A percentile compares a stretch with the other conserved stretches of the same genome.
Evolutionary conservation across 768 basidiomycete species (phyloP).

Genomic region (Lactarius quietus): DNA sequence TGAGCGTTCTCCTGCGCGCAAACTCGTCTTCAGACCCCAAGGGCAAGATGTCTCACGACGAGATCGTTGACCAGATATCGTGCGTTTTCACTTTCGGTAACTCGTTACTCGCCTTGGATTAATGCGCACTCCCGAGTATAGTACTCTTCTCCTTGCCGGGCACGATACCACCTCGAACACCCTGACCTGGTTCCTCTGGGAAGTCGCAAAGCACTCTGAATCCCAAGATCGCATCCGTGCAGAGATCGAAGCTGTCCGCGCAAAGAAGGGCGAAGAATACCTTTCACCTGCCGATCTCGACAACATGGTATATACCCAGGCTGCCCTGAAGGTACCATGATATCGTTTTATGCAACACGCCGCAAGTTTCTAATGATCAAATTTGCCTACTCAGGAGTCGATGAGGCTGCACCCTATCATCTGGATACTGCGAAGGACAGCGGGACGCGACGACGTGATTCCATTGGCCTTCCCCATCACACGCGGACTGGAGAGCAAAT

Average conservation of each 20-base stretch:
- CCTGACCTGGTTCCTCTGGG: slow-evolving; percentile 24
- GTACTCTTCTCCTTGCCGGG: slow-evolving; percentile 19
- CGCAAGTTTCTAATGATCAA: background rate
- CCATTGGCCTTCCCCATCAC: slow-evolving; percentile 21
- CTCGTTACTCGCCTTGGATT: background rate
- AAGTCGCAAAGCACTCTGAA: slow-evolving; percentile 22
- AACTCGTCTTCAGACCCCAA: slow-evolving; percentile 14
- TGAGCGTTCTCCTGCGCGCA: slow-evolving; percentile 24
- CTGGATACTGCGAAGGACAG: slow-evolving; percentile 11
- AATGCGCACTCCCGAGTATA: background rate
- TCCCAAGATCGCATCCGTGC: slow-evolving; percentile 22
- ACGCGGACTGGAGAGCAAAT: slow-evolving; percentile 20
- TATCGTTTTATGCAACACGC: background rate
- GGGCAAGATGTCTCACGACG: slow-evolving; percentile 8
- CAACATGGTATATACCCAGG: slow-evolving; percentile 19
- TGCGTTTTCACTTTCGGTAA: background rate
- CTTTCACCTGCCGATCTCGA: slow-evolving; percentile 17
- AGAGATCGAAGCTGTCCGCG: slow-evolving; percentile 18
- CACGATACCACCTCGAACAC: slow-evolving; percentile 23
- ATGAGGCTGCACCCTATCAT: slow-evolving; percentile 24
- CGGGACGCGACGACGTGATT: slow-evolving; percentile 23
- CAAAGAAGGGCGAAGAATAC: slow-evolving; percentile 1
- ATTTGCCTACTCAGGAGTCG: slow-evolving; percentile 16
- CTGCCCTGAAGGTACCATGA: slow-evolving; percentile 20
- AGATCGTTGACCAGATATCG: slow-evolving; percentile 21